A percentile compares a stretch with the other conserved stretches of the same genome.
These are phyloP conservation scores for Colletotrichum sp. DNA, from an alignment of 2,329 filamentous ascomycete genomes.

Conservation along the genomic window DNA sequence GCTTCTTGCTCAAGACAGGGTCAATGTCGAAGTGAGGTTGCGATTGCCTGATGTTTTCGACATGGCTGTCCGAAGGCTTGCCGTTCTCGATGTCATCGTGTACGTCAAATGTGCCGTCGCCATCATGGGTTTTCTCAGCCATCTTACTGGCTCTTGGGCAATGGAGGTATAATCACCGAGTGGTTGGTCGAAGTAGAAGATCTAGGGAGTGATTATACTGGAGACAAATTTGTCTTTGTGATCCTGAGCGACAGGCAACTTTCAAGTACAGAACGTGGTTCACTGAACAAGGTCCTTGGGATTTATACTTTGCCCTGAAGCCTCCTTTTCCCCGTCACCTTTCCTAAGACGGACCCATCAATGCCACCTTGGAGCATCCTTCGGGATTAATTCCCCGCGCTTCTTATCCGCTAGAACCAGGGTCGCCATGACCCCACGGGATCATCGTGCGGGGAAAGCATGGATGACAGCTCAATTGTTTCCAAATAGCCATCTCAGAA, in stretches of 20 bases:
- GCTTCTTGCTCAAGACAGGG: slow-evolving; percentile 18
- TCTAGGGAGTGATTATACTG: not conserved
- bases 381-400: not conserved
- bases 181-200: not conserved
- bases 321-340: not conserved
- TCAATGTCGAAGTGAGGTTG: slow-evolving; percentile 11
- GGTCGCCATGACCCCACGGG: not conserved
- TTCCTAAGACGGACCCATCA: not conserved
- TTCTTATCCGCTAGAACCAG: not conserved
- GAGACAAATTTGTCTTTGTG: not conserved
- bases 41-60: not conserved
- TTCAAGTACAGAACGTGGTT: not conserved
- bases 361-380: not conserved
- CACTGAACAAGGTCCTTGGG: not conserved
- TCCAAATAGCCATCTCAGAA: not conserved
- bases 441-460: not conserved
- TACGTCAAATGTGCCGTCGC: not conserved
- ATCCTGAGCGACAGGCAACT: not conserved
- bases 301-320: not conserved
- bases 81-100: not conserved
- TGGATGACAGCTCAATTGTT: not conserved
- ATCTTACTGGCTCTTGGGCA: not conserved
- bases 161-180: not conserved
- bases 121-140: not conserved
- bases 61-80: not conserved